Evolutionary conservation across 306 rosid genomes (phyloP).

Genomic region (Prinsepia uniflora): DNA sequence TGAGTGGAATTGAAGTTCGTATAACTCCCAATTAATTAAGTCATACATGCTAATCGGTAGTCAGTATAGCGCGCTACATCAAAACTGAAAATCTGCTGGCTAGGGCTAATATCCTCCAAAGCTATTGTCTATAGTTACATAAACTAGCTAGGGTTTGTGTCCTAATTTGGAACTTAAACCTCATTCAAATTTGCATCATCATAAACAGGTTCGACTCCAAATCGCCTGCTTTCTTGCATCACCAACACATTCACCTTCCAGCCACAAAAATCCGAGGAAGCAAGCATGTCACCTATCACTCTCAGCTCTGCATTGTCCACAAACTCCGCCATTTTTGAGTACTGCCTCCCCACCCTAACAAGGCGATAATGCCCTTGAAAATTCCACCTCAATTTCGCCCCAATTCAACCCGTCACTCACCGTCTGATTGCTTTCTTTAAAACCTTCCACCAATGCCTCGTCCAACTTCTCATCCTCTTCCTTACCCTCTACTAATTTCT

Average conservation of each 20-base stretch:
- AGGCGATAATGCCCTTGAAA: slow-evolving; percentile 29
- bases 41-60: neutral
- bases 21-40: too few relatives aligned
- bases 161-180: neutral
- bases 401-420: slow-evolving; percentile 11
- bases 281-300: slow-evolving; percentile 45
- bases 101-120: neutral
- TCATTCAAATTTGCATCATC: neutral
- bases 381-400: slow-evolving; percentile 32
- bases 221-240: slow-evolving; percentile 26
- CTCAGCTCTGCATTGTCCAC: slow-evolving; percentile 51
- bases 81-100: neutral
- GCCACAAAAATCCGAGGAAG: slow-evolving; percentile 40
- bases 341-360: slow-evolving; percentile 43
- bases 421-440: slow-evolving; percentile 30
- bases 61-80: neutral
- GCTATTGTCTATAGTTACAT: neutral
- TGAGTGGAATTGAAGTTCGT: too few relatives aligned
- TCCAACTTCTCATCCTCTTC: slow-evolving; percentile 28
- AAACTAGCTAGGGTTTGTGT: too few relatives aligned
- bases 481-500: neutral
- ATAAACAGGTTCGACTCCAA: neutral
- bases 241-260: slow-evolving; percentile 39
- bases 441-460: slow-evolving; percentile 44
- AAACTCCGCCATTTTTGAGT: slow-evolving; percentile 6